These are phyloP conservation scores for Cystoderma amianthinum DNA, from an alignment of 768 basidiomycete species.

Conservation along the genomic window DNA sequence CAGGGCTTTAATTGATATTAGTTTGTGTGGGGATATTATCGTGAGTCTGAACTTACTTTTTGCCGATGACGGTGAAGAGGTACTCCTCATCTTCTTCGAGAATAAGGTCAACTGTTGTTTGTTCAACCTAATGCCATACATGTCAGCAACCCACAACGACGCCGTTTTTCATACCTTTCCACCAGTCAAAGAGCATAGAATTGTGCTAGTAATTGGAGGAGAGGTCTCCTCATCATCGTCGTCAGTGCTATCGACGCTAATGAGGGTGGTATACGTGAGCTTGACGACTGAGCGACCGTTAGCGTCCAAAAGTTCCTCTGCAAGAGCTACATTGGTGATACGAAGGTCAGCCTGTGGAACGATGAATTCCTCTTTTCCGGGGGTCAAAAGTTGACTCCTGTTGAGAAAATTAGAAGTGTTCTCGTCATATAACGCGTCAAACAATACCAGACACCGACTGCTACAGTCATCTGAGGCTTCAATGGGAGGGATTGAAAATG, in stretches of 20 bases:
- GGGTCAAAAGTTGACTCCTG: conserved; percentile 58
- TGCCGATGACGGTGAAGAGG: conserved; percentile 66
- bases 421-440: conserved; percentile 16
- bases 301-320: conserved; percentile 60
- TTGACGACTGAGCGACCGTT: conserved; percentile 61
- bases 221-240: conserved; percentile 35
- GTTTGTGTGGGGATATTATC: conserved; percentile 6
- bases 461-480: conserved; percentile 40
- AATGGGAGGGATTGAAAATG: conserved; percentile 6
- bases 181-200: conserved; percentile 75
- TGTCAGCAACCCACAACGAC: too few species aligned
- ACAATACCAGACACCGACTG: conserved; percentile 63
- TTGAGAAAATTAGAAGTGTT: conserved; percentile 1
- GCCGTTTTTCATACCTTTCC: too few species aligned
- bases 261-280: conserved; percentile 46
- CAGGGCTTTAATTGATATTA: conserved; percentile 35
- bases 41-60: conserved; percentile 50
- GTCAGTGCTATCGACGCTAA: conserved; percentile 25
- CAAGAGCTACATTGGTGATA: conserved; percentile 80
- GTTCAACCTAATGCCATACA: conserved; percentile 59
- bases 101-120: conserved; percentile 62
- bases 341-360: conserved; percentile 60
- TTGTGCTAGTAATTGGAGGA: conserved; percentile 31
- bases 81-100: conserved; percentile 63
- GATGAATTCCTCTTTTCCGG: conserved; percentile 51